Percentiles rank a stretch among this genome's conserved stretches.
Evolutionary conservation across 805 yeast genomes (phyloP).

Genomic region (Cyberlindnera galapagoensis): DNA sequence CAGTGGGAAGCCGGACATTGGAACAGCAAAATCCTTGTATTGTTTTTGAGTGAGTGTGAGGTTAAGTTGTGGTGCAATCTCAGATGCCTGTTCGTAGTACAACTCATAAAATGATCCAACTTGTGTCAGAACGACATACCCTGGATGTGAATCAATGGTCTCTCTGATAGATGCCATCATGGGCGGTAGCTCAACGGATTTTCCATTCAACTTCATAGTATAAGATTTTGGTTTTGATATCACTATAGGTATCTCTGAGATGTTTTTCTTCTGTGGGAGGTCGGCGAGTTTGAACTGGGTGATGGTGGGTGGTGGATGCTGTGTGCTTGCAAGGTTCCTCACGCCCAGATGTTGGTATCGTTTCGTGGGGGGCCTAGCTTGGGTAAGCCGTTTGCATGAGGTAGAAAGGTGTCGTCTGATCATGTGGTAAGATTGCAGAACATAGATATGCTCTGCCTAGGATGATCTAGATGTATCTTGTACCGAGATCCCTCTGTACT

Average conservation of each 20-base stretch:
- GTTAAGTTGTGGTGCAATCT: conserved; percentile 63
- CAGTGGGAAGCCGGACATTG: conserved; percentile 92
- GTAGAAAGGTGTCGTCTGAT: no score
- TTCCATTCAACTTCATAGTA: conserved; percentile 1
- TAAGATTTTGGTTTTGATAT: neutral
- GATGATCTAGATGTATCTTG: no score
- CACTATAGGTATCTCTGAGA: neutral
- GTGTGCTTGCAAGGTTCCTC: neutral
- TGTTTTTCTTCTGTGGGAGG: conserved; percentile 4
- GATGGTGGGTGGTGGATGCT: no score
- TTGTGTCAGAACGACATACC: conserved; percentile 62
- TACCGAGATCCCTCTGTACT: no score
- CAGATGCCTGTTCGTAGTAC: conserved; percentile 83
- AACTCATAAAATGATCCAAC: conserved; percentile 86
- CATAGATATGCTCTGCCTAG: no score
- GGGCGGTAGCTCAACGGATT: conserved; percentile 25
- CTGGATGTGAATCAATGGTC: conserved; percentile 39
- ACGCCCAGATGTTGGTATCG: conserved; percentile 1
- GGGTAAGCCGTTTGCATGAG: no score
- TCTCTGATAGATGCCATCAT: conserved; percentile 30
- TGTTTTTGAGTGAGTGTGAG: conserved; percentile 58
- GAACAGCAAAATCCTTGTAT: conserved; percentile 38
- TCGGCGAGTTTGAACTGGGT: conserved; percentile 6
- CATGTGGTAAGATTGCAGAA: no score
- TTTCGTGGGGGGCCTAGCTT: no score